Percentiles rank a stretch among this genome's conserved stretches.
These are phyloP conservation scores for Symbiotaphrina buchneri DNA, from an alignment of 495 filamentous ascomycete species.

Conservation along the genomic window DNA sequence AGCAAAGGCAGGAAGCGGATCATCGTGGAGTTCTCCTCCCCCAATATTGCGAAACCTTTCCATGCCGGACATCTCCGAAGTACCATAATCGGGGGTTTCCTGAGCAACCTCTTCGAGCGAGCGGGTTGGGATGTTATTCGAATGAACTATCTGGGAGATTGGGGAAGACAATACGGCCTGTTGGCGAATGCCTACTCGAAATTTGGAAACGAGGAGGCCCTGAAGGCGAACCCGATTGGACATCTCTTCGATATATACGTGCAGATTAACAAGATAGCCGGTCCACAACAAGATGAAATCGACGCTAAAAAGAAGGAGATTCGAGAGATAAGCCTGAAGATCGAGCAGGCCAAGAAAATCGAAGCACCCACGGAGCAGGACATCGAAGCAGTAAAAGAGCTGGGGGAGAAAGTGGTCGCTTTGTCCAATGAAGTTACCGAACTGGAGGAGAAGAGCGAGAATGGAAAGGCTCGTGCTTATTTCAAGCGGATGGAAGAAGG, in stretches of 20 bases:
- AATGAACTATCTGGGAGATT: conserved; percentile 61
- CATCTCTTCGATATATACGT: conserved; percentile 51
- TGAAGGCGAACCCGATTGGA: conserved; percentile 37
- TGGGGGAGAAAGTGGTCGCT: too few relatives aligned
- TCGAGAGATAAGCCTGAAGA: too few relatives aligned
- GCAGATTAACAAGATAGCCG: conserved; percentile 28
- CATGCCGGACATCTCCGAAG: conserved; percentile 49
- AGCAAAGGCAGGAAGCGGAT: conserved; percentile 17
- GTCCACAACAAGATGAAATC: conserved; percentile 10
- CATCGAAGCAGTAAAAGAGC: conserved; percentile 28
- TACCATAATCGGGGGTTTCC: conserved; percentile 55
- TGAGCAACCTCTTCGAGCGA: conserved; percentile 44
- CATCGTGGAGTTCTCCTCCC: conserved; percentile 47
- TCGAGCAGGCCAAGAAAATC: conserved; percentile 30
- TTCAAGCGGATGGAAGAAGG: conserved; percentile 86
- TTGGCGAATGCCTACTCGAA: conserved; percentile 42
- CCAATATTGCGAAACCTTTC: conserved; percentile 60
- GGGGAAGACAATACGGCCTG: conserved; percentile 56
- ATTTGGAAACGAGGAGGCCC: conserved; percentile 37
- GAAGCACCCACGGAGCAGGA: conserved; percentile 29
- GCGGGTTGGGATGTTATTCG: conserved; percentile 49
- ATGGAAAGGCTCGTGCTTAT: conserved; percentile 47
- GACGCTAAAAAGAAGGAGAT: conserved; percentile 11
- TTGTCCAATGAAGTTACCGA: conserved; percentile 22
- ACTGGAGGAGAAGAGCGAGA: conserved; percentile 30